Conservation (phyloP, 805 yeast genomes). For the Spathaspora arborariae region DNA sequence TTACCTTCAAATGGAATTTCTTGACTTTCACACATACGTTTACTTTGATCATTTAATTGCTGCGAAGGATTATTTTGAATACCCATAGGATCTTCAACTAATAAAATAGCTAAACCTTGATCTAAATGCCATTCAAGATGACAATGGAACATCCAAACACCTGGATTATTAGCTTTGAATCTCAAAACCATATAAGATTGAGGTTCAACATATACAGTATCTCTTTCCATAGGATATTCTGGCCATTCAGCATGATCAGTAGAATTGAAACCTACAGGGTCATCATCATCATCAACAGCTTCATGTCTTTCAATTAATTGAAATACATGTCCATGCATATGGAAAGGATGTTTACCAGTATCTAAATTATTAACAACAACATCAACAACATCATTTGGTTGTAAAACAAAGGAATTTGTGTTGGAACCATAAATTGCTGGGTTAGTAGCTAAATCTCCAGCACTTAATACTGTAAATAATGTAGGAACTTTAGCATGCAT, state of each 20-base stretch:
- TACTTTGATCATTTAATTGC: constrained; percentile 59
- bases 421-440: constrained; percentile 67
- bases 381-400: constrained; percentile 63
- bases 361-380: constrained; percentile 76
- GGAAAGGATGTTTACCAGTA: constrained; percentile 77
- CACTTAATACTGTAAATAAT: constrained; percentile 55
- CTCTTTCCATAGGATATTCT: constrained; percentile 61
- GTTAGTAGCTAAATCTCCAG: constrained; percentile 56
- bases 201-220: constrained; percentile 64
- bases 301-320: constrained; percentile 55
- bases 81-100: constrained; percentile 65
- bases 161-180: constrained; percentile 83
- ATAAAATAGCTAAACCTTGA: constrained; percentile 72
- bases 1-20: constrained; percentile 64
- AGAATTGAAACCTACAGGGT: constrained; percentile 44
- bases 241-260: constrained; percentile 42
- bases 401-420: constrained; percentile 59
- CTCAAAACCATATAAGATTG: constrained; percentile 70
- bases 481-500: constrained; percentile 71
- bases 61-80: constrained; percentile 41
- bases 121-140: constrained; percentile 84
- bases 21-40: constrained; percentile 54
- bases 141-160: constrained; percentile 93
- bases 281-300: constrained; percentile 51
- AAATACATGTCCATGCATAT: constrained; percentile 71